A percentile compares a stretch with the other conserved stretches of the same genome.
These are phyloP conservation scores for Fomitiporia mediterranea DNA, from an alignment of 1,284 basidiomycete genomes.

Conservation along the genomic window DNA sequence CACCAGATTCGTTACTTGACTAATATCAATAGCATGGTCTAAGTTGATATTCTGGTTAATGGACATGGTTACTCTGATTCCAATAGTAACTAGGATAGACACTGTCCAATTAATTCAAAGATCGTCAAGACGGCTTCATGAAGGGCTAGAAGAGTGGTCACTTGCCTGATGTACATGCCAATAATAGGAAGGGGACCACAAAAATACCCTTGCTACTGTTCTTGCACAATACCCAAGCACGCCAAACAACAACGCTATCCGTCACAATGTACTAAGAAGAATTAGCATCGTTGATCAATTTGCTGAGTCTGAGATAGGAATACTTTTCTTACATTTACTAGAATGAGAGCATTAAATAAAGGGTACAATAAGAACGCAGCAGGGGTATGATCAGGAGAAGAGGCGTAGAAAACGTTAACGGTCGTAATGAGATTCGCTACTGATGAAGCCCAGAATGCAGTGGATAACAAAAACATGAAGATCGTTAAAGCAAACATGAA, in stretches of 20 bases:
- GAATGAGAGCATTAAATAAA: not conserved
- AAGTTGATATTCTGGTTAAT: not conserved
- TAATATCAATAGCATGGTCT: not conserved
- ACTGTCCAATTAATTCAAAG: not conserved
- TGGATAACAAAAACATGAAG: constrained; percentile 9
- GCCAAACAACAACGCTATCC: constrained; percentile 10
- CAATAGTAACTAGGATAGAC: not conserved
- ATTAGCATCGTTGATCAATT: not conserved
- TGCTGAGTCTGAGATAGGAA: not conserved
- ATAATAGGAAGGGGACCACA: not conserved
- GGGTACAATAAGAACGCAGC: not conserved
- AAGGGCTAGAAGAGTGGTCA: not conserved
- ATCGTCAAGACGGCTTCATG: no score
- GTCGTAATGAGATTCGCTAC: not conserved
- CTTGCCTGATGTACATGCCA: not conserved
- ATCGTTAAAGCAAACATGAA: not conserved
- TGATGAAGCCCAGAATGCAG: not conserved
- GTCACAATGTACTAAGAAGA: constrained; percentile 1
- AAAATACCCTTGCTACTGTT: not conserved
- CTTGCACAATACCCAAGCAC: constrained; percentile 4
- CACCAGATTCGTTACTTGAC: not conserved
- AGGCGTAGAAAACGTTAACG: not conserved
- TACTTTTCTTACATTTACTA: not conserved
- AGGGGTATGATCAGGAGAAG: not conserved
- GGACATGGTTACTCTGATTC: not conserved